These are phyloP conservation scores for Gracilaria vermiculophylla DNA, from an alignment of 23 red algal species.

Conservation along the genomic window DNA sequence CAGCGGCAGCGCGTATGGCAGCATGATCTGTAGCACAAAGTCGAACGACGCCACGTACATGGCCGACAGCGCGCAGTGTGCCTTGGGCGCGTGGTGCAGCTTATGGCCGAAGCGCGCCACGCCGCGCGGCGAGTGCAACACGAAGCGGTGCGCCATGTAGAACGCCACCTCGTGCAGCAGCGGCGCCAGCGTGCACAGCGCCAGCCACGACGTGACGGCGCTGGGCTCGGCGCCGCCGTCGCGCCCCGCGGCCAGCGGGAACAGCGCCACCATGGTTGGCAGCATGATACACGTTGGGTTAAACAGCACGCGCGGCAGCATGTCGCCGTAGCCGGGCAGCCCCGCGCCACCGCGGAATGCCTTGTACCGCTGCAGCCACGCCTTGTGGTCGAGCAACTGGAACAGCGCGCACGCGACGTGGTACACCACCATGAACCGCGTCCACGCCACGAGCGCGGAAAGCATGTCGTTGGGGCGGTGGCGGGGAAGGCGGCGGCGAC, in stretches of 20 bases:
- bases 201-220: not conserved
- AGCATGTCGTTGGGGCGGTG: too few species aligned
- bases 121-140: conserved; percentile 87
- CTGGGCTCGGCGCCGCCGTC: not conserved
- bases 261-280: conserved; percentile 61
- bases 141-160: conserved; percentile 88
- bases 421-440: conserved; percentile 42
- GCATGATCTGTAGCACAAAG: conserved; percentile 83
- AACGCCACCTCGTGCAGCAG: conserved; percentile 88
- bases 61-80: conserved; percentile 74
- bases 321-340: conserved; percentile 32
- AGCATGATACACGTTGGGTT: conserved; percentile 90
- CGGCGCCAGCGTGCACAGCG: conserved; percentile 49
- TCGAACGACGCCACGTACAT: conserved; percentile 89
- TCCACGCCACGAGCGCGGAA: conserved; percentile 1
- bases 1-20: conserved; percentile 84
- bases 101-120: conserved; percentile 64
- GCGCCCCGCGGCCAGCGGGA: conserved; percentile 4
- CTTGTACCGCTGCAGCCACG: conserved; percentile 5
- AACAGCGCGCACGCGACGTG: conserved; percentile 21
- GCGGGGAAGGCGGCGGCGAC: too few species aligned
- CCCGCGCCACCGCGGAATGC: not conserved
- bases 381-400: conserved; percentile 1
- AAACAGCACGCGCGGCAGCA: conserved; percentile 72
- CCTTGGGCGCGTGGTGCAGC: conserved; percentile 86